Conservation (phyloP, 2,329 filamentous ascomycete species). For the Pseudomassariella vexata region DNA sequence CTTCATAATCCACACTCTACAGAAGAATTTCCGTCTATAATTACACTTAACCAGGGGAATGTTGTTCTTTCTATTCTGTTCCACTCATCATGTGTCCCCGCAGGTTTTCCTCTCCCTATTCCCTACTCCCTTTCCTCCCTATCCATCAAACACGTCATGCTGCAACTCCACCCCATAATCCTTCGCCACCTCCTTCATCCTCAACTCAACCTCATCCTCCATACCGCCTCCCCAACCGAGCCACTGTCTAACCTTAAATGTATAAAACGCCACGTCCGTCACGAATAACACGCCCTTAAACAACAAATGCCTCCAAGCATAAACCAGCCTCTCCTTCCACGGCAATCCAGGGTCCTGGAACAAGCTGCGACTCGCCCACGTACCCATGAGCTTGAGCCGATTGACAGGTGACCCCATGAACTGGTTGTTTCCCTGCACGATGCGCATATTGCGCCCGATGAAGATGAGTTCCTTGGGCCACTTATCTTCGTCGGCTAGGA, state of each 20-base stretch:
- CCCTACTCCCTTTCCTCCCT: too few relatives aligned
- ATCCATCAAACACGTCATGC: conserved; percentile 84
- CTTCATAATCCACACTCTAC: too few relatives aligned
- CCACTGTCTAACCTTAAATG: conserved; percentile 70
- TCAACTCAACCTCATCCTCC: conserved; percentile 88
- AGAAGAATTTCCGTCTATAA: too few relatives aligned
- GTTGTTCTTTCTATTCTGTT: too few relatives aligned
- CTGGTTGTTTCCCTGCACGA: conserved; percentile 91
- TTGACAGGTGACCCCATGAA: conserved; percentile 87
- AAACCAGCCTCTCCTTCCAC: conserved; percentile 55
- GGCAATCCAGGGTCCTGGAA: conserved; percentile 65
- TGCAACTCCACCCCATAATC: conserved; percentile 90
- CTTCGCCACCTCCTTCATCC: conserved; percentile 82
- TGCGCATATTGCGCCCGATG: conserved; percentile 84
- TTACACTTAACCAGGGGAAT: too few relatives aligned
- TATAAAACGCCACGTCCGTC: conserved; percentile 79
- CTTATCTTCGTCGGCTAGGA: conserved; percentile 79
- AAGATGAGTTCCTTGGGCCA: conserved; percentile 90
- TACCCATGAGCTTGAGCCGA: conserved; percentile 86
- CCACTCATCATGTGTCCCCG: too few relatives aligned
- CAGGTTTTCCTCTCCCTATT: too few relatives aligned
- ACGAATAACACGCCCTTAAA: conserved; percentile 72
- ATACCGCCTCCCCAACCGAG: conserved; percentile 75
- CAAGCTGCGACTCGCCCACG: conserved; percentile 83
- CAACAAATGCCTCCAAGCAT: conserved; percentile 72